Evolutionary conservation across 2,329 filamentous ascomycete species (phyloP).

Genomic region (Xylaria sp.): DNA sequence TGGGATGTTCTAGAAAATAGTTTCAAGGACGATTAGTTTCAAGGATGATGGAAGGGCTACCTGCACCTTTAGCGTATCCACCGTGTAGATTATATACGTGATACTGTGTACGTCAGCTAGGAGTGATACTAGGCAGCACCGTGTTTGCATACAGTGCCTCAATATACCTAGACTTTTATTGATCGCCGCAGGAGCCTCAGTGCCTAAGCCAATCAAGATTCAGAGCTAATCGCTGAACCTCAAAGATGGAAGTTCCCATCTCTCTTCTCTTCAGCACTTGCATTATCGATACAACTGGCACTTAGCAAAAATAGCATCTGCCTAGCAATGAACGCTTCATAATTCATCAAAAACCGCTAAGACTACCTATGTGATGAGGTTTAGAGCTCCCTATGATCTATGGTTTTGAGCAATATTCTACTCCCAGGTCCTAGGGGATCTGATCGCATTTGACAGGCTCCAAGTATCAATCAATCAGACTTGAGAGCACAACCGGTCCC

Average conservation of each 20-base stretch:
- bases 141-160: conserved; percentile 23
- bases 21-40: no score
- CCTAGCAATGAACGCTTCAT: neutral
- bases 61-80: no score
- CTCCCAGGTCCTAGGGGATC: conserved; percentile 1
- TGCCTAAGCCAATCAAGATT: conserved; percentile 24
- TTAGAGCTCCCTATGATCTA: neutral
- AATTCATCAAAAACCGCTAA: neutral
- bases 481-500: conserved; percentile 15
- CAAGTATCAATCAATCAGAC: conserved; percentile 4
- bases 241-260: conserved; percentile 1
- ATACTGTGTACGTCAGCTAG: no score
- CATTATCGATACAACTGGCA: neutral
- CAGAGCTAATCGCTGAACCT: neutral
- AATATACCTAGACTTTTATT: neutral
- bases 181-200: neutral
- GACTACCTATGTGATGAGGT: neutral
- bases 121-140: neutral
- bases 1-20: neutral
- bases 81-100: no score
- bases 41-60: neutral
- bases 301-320: neutral
- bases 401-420: conserved; percentile 9
- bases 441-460: conserved; percentile 1
- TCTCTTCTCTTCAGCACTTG: neutral